These are phyloP conservation scores for Yamadazyma membranifaciens DNA, from an alignment of 1,139 yeast genomes.

Conservation along the genomic window DNA sequence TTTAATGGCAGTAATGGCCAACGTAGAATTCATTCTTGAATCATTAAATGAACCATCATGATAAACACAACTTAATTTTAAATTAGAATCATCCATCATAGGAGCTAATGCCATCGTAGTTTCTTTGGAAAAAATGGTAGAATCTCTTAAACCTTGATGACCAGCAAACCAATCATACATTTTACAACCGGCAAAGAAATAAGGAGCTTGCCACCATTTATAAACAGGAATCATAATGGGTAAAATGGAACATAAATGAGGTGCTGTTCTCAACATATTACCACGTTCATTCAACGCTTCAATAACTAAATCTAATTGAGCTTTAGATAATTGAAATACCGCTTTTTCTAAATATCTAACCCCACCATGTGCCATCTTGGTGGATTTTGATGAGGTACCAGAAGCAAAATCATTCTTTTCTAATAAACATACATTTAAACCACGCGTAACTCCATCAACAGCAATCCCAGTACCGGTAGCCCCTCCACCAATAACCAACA, in stretches of 20 bases:
- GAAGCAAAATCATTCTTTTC: constrained; percentile 89
- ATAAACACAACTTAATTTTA: constrained; percentile 90
- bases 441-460: constrained; percentile 87
- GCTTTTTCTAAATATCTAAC: constrained; percentile 95
- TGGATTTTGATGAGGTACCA: constrained; percentile 93
- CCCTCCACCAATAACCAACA: constrained; percentile 90
- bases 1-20: constrained; percentile 83
- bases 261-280: constrained; percentile 87
- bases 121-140: constrained; percentile 69
- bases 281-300: constrained; percentile 94
- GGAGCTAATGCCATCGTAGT: constrained; percentile 80
- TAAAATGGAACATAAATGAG: constrained; percentile 81
- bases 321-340: constrained; percentile 84
- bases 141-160: constrained; percentile 73
- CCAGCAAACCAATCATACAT: constrained; percentile 95
- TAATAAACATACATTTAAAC: constrained; percentile 81
- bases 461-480: constrained; percentile 96
- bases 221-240: constrained; percentile 96
- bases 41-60: constrained; percentile 96
- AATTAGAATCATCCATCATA: constrained; percentile 74
- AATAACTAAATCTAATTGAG: constrained; percentile 86
- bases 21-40: constrained; percentile 82
- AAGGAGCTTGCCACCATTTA: constrained; percentile 95
- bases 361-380: constrained; percentile 98
- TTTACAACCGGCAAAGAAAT: constrained; percentile 89